Base-by-base conservation (phyloP, 176 grass and related monocot genomes). In the Eleusine indica region DNA sequence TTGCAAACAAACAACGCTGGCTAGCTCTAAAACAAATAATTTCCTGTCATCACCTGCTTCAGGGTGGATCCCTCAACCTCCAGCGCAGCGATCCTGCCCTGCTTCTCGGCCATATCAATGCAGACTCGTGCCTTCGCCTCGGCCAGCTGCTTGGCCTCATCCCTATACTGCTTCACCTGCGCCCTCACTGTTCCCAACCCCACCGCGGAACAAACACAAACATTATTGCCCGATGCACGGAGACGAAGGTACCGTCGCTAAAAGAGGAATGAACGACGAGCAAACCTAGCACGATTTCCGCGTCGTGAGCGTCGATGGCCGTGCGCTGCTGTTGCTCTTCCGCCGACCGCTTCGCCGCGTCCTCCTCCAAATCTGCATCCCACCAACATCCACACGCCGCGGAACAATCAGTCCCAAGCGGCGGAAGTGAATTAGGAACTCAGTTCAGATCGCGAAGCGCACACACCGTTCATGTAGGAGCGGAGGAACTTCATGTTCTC, bases 241-340 rank as follows among this genome's bases (percentile, higher is more conserved):
- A 64, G 69, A 71, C 16, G 6, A 42, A 54, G 32, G 9, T 54
- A 25, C 7, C 21, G 2, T 54, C 8, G 32, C 35, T 1, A 80
- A n/a, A 7, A 7, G 3, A 51, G 13, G 19, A 56, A 39, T 8
- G 19, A 56, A 39, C 18, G 37, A 11, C 37, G 64, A 18, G 48
- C 32, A 8, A 63, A 97, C 95, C 95, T 92, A 86, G 68, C 48
- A 81, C 60, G 39, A 89, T 83, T 68, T 97, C 90, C 38, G 65
- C 82, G 73, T 85, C 75, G 51, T 94, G 69, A 73, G 88, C 76
- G 25, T 75, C 86, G 58, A 97, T 94, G 37, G 81, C 76, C 38
- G 92, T 94, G 51, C 63, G 83, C 85, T 97, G 92, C 86, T 82
- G 87, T 90, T 97, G 88, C 90, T 97, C 90, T 81, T 97, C 94